Percentiles rank a stretch among this genome's conserved stretches.
phyloP scores from a whole-genome alignment of 306 rosid genomes.

The Lathyrus oleraceus region DNA sequence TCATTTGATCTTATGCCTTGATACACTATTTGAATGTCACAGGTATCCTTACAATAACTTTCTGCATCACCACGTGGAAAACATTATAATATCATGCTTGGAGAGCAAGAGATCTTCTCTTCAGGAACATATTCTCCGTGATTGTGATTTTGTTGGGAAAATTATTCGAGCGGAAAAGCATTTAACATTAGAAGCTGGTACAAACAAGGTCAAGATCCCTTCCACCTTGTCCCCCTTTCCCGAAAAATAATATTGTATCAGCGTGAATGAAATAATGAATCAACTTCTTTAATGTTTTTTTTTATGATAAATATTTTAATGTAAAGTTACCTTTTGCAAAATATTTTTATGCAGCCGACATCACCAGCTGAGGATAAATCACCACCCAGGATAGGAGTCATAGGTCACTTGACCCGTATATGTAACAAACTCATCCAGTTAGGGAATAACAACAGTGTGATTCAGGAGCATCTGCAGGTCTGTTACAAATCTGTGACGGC shows the following conservation, averaged over 20 bases:
- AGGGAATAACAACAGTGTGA: slow-evolving; percentile 62
- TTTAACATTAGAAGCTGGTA: slow-evolving; percentile 55
- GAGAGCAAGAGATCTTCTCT: slow-evolving; percentile 86
- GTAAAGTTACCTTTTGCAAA: slow-evolving; percentile 28
- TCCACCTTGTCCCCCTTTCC: too few species aligned
- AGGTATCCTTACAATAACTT: slow-evolving; percentile 98
- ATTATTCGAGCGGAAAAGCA: slow-evolving; percentile 76
- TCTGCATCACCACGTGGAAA: slow-evolving; percentile 92
- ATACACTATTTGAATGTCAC: slow-evolving; percentile 34
- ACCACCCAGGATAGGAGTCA: slow-evolving; percentile 80
- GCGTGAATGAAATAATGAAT: background rate
- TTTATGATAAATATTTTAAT: slow-evolving; percentile 22
- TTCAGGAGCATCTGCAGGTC: slow-evolving; percentile 80
- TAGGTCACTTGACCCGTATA: slow-evolving; percentile 92
- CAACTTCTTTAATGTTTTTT: background rate
- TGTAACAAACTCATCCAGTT: slow-evolving; percentile 85
- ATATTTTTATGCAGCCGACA: slow-evolving; percentile 73
- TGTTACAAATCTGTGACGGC: slow-evolving; percentile 26
- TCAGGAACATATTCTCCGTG: slow-evolving; percentile 67
- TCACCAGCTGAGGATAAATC: slow-evolving; percentile 67
- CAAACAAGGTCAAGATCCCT: slow-evolving; percentile 55
- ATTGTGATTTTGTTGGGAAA: slow-evolving; percentile 79
- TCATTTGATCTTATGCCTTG: slow-evolving; percentile 38
- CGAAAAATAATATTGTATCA: slow-evolving; percentile 1
- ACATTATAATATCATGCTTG: slow-evolving; percentile 73